Conservation (phyloP, 805 yeast genomes). For the Kodamaea restingae region DNA sequence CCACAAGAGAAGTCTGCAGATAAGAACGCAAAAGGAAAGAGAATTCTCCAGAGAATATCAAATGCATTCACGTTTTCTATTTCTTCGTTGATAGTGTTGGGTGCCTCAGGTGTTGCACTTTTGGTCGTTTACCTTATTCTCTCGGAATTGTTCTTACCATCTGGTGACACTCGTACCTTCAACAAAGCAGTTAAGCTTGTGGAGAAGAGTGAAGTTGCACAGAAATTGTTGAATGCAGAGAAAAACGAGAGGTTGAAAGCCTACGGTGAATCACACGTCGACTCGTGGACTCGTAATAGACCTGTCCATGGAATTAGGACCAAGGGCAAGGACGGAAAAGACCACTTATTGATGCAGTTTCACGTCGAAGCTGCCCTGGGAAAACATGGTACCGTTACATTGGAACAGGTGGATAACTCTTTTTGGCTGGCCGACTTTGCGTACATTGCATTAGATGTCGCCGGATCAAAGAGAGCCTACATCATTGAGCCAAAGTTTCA, state of each 20-base stretch:
- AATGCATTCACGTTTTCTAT: conserved; percentile 59
- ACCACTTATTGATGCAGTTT: conserved; percentile 78
- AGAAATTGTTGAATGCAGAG: conserved; percentile 50
- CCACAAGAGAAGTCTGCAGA: conserved; percentile 35
- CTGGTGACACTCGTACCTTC: conserved; percentile 88
- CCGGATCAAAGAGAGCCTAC: conserved; percentile 64
- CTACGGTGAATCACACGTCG: conserved; percentile 65
- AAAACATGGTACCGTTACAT: conserved; percentile 64
- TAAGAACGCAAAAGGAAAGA: conserved; percentile 37
- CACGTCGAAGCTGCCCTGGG: conserved; percentile 70
- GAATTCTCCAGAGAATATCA: conserved; percentile 45
- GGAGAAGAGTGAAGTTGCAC: conserved; percentile 62
- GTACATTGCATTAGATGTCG: conserved; percentile 71
- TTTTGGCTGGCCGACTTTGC: conserved; percentile 65
- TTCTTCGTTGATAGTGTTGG: conserved; percentile 59
- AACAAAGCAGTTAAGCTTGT: conserved; percentile 78
- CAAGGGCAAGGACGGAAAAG: conserved; percentile 71
- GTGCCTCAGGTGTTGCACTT: conserved; percentile 64
- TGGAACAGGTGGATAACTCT: conserved; percentile 74
- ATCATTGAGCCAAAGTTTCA: conserved; percentile 57
- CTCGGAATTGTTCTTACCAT: conserved; percentile 79
- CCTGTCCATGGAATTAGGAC: conserved; percentile 70
- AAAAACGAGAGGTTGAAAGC: conserved; percentile 69
- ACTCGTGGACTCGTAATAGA: conserved; percentile 84
- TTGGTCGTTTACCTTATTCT: conserved; percentile 70